Evolutionary conservation across 306 rosid species (phyloP), one percentile per base, ranked within the genome.

Genomic region (Sophora flavescens): DNA sequence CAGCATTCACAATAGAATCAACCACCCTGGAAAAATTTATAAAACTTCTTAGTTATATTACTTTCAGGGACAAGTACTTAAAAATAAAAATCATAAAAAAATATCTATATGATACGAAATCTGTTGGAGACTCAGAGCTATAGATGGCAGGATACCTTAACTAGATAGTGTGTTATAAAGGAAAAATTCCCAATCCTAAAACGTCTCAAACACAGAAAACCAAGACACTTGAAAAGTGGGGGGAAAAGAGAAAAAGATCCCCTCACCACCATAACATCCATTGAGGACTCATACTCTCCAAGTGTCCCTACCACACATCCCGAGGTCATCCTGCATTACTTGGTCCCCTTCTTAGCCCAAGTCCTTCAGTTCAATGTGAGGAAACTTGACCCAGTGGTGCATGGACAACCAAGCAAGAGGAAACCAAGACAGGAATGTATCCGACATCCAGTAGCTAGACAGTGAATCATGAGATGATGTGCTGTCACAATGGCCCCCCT

Each of bases 301-400:
- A 73, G 69, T 68, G 81, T 84, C 86, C 86, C 88, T 76, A 84
- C 77, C 78, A 86, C 59, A 65, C 86, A 83, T 83, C 82, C 81
- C 74, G 60, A 74, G 80, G 77, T 78, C 87, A 82, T 82, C 90
- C 88, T 84, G 82, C 85, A 84, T 82, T 78, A 80, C 81, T 79
- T 74, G 91, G 85, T 85, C 86, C 86, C 86, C 86, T 78, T 86
- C 86, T 82, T 83, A 90, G 84, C 84, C 86, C 89, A 84, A 70
- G 72, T 84, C 90, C 88, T 78, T 65, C 64, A 79, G 73, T 81
- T 85, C 79, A 74, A 82, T 72, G 81, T 54, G 86, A 80, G 80
- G 84, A 80, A 72, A 82, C 83, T 13, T 73, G 83, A 72, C 81
- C 88, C 79, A 51, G 85, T 79, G 81, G 75, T 16, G 75, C 65